Percentiles rank a stretch among this genome's conserved stretches.
Conservation (phyloP, 1,284 basidiomycete genomes). For the Sporisorium exsertum region DNA sequence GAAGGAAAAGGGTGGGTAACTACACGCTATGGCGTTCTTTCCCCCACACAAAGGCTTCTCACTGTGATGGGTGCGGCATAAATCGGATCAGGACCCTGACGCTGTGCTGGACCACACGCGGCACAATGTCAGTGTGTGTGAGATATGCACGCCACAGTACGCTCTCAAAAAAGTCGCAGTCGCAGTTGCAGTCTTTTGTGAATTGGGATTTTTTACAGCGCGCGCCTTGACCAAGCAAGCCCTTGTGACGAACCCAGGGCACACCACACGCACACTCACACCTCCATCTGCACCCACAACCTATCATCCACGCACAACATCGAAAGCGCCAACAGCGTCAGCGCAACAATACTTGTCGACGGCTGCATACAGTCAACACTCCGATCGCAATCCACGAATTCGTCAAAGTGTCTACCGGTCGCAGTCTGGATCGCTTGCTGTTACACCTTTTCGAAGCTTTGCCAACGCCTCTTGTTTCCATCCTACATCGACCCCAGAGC, state of each 20-base stretch:
- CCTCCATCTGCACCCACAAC: background rate
- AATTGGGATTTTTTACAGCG: background rate
- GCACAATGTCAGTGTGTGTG: conserved; percentile 7
- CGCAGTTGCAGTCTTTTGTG: conserved; percentile 4
- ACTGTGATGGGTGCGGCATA: background rate
- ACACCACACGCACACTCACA: background rate
- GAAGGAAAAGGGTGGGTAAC: background rate
- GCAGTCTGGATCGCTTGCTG: background rate
- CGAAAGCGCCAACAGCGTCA: background rate
- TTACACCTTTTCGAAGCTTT: background rate
- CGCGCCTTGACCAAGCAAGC: conserved; percentile 14
- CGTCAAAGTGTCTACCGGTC: no score
- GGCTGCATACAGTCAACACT: background rate
- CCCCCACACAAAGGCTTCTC: background rate
- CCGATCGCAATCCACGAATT: background rate
- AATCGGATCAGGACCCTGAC: conserved; percentile 5
- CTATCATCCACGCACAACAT: background rate
- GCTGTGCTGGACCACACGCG: background rate
- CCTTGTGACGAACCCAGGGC: conserved; percentile 3
- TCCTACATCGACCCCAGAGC: background rate
- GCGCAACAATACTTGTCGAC: background rate
- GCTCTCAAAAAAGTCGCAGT: background rate
- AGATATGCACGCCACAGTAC: conserved; percentile 5
- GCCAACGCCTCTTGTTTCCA: background rate
- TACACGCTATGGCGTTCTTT: background rate